These are phyloP conservation scores for Geranium incanum DNA, from an alignment of 441 rosid species.

Conservation along the genomic window DNA sequence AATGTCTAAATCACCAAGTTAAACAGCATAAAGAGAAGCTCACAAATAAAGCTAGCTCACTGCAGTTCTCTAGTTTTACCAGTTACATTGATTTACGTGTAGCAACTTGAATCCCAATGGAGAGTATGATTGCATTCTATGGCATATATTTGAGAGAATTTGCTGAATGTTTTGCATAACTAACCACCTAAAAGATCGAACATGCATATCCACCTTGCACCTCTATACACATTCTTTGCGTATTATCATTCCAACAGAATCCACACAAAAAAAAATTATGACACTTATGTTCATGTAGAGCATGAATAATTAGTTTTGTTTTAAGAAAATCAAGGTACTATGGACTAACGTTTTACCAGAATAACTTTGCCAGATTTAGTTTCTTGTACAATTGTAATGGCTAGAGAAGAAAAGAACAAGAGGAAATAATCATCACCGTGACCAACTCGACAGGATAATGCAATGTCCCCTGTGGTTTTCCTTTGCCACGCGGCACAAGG, in stretches of 20 bases:
- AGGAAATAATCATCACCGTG: constrained; percentile 40
- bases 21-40: constrained; percentile 5
- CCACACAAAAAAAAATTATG: background rate
- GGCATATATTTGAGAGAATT: background rate
- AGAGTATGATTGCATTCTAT: background rate
- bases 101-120: background rate
- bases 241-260: background rate
- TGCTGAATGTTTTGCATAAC: background rate
- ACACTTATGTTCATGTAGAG: background rate
- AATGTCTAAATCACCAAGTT: constrained; percentile 2
- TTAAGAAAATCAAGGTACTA: background rate
- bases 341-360: background rate
- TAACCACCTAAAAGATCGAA: background rate
- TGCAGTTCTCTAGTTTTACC: background rate
- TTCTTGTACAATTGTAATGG: background rate
- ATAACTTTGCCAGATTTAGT: constrained; percentile 2
- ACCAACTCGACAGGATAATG: constrained; percentile 67
- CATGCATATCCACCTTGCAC: constrained; percentile 1
- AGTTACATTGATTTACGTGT: background rate
- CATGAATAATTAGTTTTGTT: background rate
- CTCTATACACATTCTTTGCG: background rate
- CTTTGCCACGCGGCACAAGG: constrained; percentile 29
- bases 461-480: constrained; percentile 27
- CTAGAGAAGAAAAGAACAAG: background rate
- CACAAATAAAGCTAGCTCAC: background rate